A percentile compares a stretch with the other conserved stretches of the same genome.
phyloP scores from a whole-genome alignment of 495 filamentous ascomycete genomes.

The Aspergillus nanangensis region DNA sequence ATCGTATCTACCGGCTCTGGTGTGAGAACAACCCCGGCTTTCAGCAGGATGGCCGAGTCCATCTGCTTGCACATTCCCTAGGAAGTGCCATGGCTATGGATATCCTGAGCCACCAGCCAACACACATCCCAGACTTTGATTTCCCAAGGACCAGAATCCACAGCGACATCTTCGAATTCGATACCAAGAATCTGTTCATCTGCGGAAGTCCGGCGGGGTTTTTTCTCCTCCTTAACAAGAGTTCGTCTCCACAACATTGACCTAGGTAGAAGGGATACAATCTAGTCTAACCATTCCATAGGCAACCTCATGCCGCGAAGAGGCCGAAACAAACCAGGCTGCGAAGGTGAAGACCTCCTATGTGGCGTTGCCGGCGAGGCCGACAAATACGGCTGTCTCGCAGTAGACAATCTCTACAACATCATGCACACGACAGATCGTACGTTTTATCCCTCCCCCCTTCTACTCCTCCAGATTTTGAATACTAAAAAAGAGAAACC shows the following conservation, averaged over 20 bases:
- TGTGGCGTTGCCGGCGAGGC: constrained; percentile 67
- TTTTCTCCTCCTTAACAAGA: constrained; percentile 83
- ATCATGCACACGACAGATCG: constrained; percentile 66
- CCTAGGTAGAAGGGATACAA: neutral
- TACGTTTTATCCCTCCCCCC: too few relatives aligned
- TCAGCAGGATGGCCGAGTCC: constrained; percentile 73
- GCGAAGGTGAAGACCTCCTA: constrained; percentile 59
- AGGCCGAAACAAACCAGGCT: constrained; percentile 69
- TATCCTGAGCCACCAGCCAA: constrained; percentile 85
- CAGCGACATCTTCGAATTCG: constrained; percentile 75
- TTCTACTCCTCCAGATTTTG: too few relatives aligned
- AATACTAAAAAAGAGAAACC: too few relatives aligned
- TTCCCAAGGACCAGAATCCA: constrained; percentile 45
- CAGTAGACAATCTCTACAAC: constrained; percentile 96
- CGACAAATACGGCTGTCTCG: constrained; percentile 82
- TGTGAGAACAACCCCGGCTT: constrained; percentile 88
- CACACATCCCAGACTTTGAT: constrained; percentile 52
- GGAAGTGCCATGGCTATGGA: constrained; percentile 93
- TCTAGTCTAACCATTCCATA: constrained; percentile 12
- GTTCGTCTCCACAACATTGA: constrained; percentile 19
- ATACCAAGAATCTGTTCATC: constrained; percentile 84
- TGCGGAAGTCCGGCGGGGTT: constrained; percentile 91
- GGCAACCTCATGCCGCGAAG: constrained; percentile 74
- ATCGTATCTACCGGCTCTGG: constrained; percentile 90
- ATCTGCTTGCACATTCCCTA: constrained; percentile 88